phyloP scores from a whole-genome alignment of 2,329 filamentous ascomycete genomes.

The Cercospora zeae-maydis region DNA sequence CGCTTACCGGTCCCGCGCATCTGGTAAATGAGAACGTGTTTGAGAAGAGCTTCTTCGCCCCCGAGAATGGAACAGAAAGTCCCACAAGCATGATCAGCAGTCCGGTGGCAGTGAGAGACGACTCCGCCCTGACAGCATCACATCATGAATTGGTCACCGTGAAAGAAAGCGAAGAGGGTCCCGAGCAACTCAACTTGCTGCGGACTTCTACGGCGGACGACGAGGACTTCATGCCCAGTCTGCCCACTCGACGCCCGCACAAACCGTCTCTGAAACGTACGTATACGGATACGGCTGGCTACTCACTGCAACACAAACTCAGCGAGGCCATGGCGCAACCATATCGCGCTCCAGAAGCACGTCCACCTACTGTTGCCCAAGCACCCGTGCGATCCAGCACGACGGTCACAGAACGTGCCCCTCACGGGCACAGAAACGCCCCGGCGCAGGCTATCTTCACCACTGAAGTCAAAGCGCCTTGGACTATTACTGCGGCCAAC shows the following conservation, averaged over 20 bases:
- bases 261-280: slow-evolving; percentile 66
- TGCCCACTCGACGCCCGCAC: slow-evolving; percentile 44
- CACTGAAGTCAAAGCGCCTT: slow-evolving; percentile 84
- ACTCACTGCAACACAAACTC: slow-evolving; percentile 75
- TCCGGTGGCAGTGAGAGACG: slow-evolving; percentile 11
- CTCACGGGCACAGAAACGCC: slow-evolving; percentile 83
- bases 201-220: slow-evolving; percentile 18
- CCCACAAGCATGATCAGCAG: slow-evolving; percentile 37
- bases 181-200: slow-evolving; percentile 14
- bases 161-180: slow-evolving; percentile 10
- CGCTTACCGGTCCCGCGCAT: slow-evolving; percentile 76
- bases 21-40: slow-evolving; percentile 75
- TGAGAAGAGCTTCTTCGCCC: slow-evolving; percentile 67
- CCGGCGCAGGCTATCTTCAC: slow-evolving; percentile 98
- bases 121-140: background rate
- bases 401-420: slow-evolving; percentile 40
- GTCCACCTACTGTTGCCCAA: slow-evolving; percentile 38
- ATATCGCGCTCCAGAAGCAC: slow-evolving; percentile 60
- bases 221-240: slow-evolving; percentile 25
- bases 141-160: slow-evolving; percentile 8
- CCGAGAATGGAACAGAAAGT: slow-evolving; percentile 37
- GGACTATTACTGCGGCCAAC: slow-evolving; percentile 95
- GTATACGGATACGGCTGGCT: slow-evolving; percentile 74
- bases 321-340: slow-evolving; percentile 82
- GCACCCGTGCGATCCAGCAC: slow-evolving; percentile 35